Conservation (phyloP, 106 monocot species). For the Alisma plantagoaquatica region DNA sequence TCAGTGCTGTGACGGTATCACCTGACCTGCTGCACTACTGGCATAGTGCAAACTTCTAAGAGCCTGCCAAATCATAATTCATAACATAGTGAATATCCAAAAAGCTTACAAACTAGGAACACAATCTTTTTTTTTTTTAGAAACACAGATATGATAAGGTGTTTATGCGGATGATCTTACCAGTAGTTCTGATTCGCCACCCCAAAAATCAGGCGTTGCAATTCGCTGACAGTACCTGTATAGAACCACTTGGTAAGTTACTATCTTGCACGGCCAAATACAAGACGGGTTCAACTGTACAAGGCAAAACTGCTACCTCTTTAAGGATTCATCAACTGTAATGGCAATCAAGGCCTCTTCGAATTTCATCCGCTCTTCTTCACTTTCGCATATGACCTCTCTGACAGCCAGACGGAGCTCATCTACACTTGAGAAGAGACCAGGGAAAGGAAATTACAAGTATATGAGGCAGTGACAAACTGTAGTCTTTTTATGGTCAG, state of each 20-base stretch:
- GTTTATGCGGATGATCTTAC: constrained; percentile 16
- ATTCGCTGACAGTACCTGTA: constrained; percentile 97
- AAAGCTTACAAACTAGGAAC: too few species aligned
- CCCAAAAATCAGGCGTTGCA: constrained; percentile 76
- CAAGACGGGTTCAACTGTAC: not conserved
- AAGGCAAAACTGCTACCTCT: constrained; percentile 18
- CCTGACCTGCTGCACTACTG: too few species aligned
- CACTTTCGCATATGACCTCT: constrained; percentile 72
- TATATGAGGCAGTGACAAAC: too few species aligned
- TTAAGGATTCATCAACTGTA: constrained; percentile 78
- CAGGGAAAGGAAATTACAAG: too few species aligned
- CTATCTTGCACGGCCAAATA: not conserved
- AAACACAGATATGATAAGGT: too few species aligned
- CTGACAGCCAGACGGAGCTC: constrained; percentile 92
- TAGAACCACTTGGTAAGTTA: not conserved
- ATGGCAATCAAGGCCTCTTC: constrained; percentile 87
- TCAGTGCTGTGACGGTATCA: too few species aligned
- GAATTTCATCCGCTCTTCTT: constrained; percentile 42
- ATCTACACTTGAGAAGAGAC: too few species aligned
- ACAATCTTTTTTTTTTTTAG: too few species aligned
- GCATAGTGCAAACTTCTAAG: too few species aligned
- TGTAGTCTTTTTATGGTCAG: too few species aligned
- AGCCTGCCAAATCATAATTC: too few species aligned
- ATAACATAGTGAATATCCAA: too few species aligned
- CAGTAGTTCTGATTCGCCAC: constrained; percentile 91